Percentiles rank a stretch among this genome's conserved stretches.
Evolutionary conservation across 345 rosid species (phyloP).

Genomic region (Melaleuca quinquenervia): DNA sequence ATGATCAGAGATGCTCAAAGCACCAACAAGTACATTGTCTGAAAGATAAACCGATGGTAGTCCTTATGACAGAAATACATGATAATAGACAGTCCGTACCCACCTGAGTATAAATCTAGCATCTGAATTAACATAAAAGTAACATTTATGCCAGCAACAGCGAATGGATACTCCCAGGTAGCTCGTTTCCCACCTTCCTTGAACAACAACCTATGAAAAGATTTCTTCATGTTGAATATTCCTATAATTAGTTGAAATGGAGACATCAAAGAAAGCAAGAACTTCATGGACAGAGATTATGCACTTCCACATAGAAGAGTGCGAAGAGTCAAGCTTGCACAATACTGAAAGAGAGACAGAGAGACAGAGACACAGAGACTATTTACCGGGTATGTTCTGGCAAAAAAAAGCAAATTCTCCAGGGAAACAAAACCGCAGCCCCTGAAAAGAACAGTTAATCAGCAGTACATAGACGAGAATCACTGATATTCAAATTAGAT

Average conservation of each 20-base stretch:
- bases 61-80: neutral
- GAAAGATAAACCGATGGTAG: neutral
- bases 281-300: neutral
- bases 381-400: slow-evolving; percentile 79
- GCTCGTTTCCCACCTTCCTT: slow-evolving; percentile 84
- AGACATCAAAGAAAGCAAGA: neutral
- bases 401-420: slow-evolving; percentile 82
- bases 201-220: slow-evolving; percentile 85
- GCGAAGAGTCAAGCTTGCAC: neutral
- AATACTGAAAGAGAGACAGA: neutral
- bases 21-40: neutral
- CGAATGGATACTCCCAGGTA: slow-evolving; percentile 96
- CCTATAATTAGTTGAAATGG: slow-evolving; percentile 26
- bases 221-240: slow-evolving; percentile 66
- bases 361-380: neutral
- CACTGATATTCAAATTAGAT: neutral
- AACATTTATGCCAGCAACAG: slow-evolving; percentile 95
- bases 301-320: neutral
- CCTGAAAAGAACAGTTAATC: slow-evolving; percentile 25
- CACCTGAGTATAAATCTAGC: slow-evolving; percentile 76
- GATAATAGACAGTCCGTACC: neutral
- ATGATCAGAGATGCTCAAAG: neutral
- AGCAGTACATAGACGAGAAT: neutral
- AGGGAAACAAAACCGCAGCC: slow-evolving; percentile 87
- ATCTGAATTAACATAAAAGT: slow-evolving; percentile 91